Evolutionary conservation across 495 filamentous ascomycete genomes (phyloP), one percentile per base, ranked within the genome.

Genomic region (Aspergillus coremiiformis): DNA sequence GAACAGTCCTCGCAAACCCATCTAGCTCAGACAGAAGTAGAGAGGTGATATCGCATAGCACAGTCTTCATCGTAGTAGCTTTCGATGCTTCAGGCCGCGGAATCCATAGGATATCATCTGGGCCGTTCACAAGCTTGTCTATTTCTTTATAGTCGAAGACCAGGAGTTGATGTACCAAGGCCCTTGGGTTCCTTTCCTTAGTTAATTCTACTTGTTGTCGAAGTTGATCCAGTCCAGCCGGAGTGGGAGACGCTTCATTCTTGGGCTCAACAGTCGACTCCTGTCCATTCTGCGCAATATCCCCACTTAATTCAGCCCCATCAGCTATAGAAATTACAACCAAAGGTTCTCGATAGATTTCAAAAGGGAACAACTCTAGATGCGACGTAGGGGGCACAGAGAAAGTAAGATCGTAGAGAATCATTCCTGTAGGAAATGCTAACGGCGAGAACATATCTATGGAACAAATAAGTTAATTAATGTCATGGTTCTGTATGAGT

Each of bases 381-480:
- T 91, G 89, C 32, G 87, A 86, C 30, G 85, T 77, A 30, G 88
- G 79, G 44, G 89, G 83, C 55, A 87, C 74, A 54, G 87, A 85
- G 45, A 85, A 89, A 33, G 87, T 84, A 47, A 96, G 76, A 64
- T 96, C 86, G 77, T 94, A 96, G 54, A 96, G 79, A 56, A 99
- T 85, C 56, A 84, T 81, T 49, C 93, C 93, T 53, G 82, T 81
- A 8, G 92, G 92, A 65, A 95, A 97, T 2, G 89, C 90, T 56
- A 95, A 75, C 22, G 93, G 93, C 39, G 90, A 94, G 66, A 98
- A 96, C 84, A 95, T 91, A 61, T 90, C 91, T 96, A 62, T 53
- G 54, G 51, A 57, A 53, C 39, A 44, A 26, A 54, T 30, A 44
- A 57, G 42, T 48, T 27, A 53, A 62, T 75, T 53, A 77, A 68